Evolutionary conservation across 2,329 filamentous ascomycete species (phyloP), one percentile per base, ranked within the genome.

Genomic region (Cercospora sojina): DNA sequence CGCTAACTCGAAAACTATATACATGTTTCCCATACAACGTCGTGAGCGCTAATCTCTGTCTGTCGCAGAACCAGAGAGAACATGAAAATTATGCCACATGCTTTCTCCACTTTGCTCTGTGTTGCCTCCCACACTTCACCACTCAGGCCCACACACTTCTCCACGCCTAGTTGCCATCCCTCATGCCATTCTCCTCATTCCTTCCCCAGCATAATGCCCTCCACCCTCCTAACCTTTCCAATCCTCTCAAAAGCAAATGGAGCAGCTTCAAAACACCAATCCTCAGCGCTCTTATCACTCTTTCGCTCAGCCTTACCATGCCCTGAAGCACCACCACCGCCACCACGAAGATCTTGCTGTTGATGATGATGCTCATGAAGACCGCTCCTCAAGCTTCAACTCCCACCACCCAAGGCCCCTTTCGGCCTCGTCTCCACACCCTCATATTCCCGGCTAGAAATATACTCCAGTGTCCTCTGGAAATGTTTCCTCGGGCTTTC

Each of bases 401-500:
- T 63, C 31, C n/a, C 43, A 16, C 60, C 49, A 4, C 60, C 49
- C 31, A 57, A n/a, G 8, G 43, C 47, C 35, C 63, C 32, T 31
- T 60, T 64, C 53, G 85, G 74, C 71, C 90, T 86, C 64, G 92
- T 86, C 66, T 97, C 88, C 47, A 99, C 88, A 1, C 94, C 95
- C 76, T 98, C 95, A 75, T 96, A 98, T 74, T 96, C 93, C 76
- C 96, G 88, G 68, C 90, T 91, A 69, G 88, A 87, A 75, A 99
- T 98, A 77, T 97, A 97, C 69, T 97, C 93, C 74, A 99, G 83
- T 5, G 95, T 99, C 70, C 96, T 88, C 79, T 96, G 87, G 81
- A 99, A 99, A 80, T 99, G 95, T 76, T 92, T 92, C 78, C 90
- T 91, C 69, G 95, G 96, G 70, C 89, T 92, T 76, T 99, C 95